Conservation (phyloP, 2,329 filamentous ascomycete species). For the Neurospora sp. region DNA sequence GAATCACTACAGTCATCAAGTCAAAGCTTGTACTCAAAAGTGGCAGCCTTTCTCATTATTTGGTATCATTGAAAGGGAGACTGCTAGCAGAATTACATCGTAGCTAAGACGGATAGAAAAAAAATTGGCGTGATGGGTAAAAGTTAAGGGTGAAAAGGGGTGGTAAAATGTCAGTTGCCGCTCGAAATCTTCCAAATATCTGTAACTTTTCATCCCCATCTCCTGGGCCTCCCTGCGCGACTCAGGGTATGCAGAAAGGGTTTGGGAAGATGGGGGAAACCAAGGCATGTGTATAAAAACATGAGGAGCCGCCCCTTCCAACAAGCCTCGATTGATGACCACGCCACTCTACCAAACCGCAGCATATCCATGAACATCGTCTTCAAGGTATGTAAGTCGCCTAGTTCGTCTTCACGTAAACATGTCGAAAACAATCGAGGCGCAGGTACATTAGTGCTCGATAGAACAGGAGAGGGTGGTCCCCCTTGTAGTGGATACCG, state of each 20-base stretch:
- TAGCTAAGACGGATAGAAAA: constrained; percentile 33
- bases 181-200: constrained; percentile 1
- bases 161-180: constrained; percentile 19
- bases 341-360: not conserved
- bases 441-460: not conserved
- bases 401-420: not conserved
- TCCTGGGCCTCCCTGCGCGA: not conserved
- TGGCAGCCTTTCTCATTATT: constrained; percentile 30
- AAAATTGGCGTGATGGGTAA: constrained; percentile 24
- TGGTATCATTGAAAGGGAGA: constrained; percentile 41
- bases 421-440: not conserved
- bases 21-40: constrained; percentile 2
- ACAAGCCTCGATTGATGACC: not conserved
- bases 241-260: constrained; percentile 2
- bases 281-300: not conserved
- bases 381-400: not conserved
- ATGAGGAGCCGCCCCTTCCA: not conserved
- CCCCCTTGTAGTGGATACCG: not conserved
- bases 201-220: not conserved
- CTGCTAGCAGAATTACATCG: constrained; percentile 33
- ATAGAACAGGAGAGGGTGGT: not conserved
- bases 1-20: not conserved
- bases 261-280: not conserved
- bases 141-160: constrained; percentile 22
- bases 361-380: not conserved